Evolutionary conservation across 129 eudicot species (phyloP), one percentile per base, ranked within the genome.

Genomic region (Glebionis coronaria): DNA sequence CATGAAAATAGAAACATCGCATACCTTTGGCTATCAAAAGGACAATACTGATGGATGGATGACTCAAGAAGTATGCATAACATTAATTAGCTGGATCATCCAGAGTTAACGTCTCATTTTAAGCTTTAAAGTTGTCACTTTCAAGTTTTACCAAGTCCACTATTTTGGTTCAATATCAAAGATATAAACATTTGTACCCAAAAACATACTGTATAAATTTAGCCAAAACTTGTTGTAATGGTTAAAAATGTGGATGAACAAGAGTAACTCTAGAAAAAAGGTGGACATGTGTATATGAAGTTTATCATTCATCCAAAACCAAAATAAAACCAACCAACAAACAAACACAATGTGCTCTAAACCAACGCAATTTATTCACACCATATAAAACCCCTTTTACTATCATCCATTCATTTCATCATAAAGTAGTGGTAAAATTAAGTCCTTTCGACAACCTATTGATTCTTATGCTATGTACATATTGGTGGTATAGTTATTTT

Each of bases 191-290:
- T n/a, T n/a, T n/a, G n/a, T n/a, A n/a, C n/a, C n/a, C n/a, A n/a
- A n/a, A n/a, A n/a, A n/a, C n/a, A n/a, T n/a, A n/a, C n/a, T n/a
- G n/a, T n/a, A n/a, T n/a, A n/a, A n/a, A n/a, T 35, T 35, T 31
- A 31, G 38, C 38, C 38, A 35, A 35, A 35, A 35, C 42, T 6
- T 7, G 42, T 35, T 35, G 42, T 35, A 35, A 35, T 6, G 10
- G 42, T 35, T 10, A 49, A 47, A 49, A 61, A 61, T 57, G 45
- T 55, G 67, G 56, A 61, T 61, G 69, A 71, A 71, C 68, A 61
- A 46, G 60, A 71, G 76, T 18, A 31, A 60, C 49, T 45, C 20
- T 71, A 71, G 76, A 61, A 28, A 72, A 72, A 45, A 40, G 9
- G 52, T 71, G 69, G 61, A 61, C 56, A 47, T 29, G 44, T 25